These are phyloP conservation scores for Scleroderma bovista DNA, from an alignment of 768 basidiomycete genomes.

Conservation along the genomic window DNA sequence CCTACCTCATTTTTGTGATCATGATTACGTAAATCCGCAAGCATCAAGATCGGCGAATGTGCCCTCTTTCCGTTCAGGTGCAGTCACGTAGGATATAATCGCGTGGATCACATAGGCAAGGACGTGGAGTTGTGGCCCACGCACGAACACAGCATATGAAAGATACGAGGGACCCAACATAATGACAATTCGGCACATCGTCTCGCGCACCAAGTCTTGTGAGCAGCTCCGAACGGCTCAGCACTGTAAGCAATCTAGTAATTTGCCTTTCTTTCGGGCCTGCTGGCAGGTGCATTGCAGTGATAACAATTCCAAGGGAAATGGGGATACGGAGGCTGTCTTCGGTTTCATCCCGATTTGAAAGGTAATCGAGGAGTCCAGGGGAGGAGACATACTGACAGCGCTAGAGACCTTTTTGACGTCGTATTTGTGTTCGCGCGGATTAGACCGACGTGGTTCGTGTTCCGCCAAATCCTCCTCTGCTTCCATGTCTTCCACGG, in stretches of 20 bases:
- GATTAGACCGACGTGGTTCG: neutral
- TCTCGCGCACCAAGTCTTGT: conserved; percentile 81
- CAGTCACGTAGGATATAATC: conserved; percentile 74
- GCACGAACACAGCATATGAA: conserved; percentile 63
- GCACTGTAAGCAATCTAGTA: conserved; percentile 69
- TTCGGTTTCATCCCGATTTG: conserved; percentile 78
- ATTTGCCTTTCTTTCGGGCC: conserved; percentile 62
- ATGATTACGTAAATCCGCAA: no score
- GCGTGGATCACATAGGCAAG: conserved; percentile 82
- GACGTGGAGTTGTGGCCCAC: conserved; percentile 93
- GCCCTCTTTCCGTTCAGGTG: conserved; percentile 43
- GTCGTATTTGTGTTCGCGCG: conserved; percentile 3
- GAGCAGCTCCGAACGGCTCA: conserved; percentile 94
- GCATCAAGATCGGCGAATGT: conserved; percentile 64
- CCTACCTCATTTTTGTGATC: no score
- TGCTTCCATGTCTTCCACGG: conserved; percentile 25
- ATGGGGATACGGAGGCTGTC: conserved; percentile 86
- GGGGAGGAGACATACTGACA: conserved; percentile 70
- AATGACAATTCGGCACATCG: conserved; percentile 73
- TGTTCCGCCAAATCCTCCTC: conserved; percentile 21
- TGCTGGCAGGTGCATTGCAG: conserved; percentile 75
- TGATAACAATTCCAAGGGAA: conserved; percentile 77
- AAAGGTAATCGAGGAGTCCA: conserved; percentile 69
- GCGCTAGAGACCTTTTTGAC: conserved; percentile 57
- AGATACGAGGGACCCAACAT: conserved; percentile 72